These are phyloP conservation scores for Prunus campanulata DNA, from an alignment of 306 rosid species.

Conservation along the genomic window DNA sequence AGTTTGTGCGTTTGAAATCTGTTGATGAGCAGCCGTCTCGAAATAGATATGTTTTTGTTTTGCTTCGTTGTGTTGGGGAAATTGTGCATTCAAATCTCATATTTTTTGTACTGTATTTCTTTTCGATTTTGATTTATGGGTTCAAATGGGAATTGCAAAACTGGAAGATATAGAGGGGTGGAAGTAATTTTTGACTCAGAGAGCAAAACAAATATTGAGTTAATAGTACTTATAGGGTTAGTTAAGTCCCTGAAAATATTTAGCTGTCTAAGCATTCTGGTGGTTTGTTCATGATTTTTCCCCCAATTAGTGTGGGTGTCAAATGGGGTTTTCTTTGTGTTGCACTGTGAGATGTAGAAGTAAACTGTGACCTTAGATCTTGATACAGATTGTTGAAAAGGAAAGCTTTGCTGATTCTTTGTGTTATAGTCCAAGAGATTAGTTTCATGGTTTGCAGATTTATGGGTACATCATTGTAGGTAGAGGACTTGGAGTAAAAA, in stretches of 20 bases:
- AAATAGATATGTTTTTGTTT: neutral
- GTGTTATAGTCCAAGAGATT: neutral
- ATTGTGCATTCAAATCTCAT: neutral
- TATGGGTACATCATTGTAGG: neutral
- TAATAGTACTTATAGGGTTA: neutral
- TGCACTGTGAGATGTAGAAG: neutral
- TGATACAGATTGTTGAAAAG: neutral
- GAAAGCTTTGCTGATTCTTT: neutral
- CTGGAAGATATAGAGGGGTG: neutral
- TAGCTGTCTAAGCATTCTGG: neutral
- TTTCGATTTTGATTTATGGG: neutral
- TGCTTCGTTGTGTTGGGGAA: neutral
- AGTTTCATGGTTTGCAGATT: neutral
- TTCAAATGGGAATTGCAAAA: constrained; percentile 1
- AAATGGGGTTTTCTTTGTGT: neutral
- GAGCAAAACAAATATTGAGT: too few species aligned
- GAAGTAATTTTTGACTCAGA: neutral
- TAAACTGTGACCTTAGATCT: neutral
- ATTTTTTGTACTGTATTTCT: neutral
- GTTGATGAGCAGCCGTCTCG: neutral
- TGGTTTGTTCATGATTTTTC: neutral
- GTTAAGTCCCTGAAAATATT: neutral
- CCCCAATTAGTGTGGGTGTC: neutral
- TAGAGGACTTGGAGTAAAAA: neutral
- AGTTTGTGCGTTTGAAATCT: neutral